Evolutionary conservation across 441 rosid genomes (phyloP).

Genomic region (Mallotus repandus): DNA sequence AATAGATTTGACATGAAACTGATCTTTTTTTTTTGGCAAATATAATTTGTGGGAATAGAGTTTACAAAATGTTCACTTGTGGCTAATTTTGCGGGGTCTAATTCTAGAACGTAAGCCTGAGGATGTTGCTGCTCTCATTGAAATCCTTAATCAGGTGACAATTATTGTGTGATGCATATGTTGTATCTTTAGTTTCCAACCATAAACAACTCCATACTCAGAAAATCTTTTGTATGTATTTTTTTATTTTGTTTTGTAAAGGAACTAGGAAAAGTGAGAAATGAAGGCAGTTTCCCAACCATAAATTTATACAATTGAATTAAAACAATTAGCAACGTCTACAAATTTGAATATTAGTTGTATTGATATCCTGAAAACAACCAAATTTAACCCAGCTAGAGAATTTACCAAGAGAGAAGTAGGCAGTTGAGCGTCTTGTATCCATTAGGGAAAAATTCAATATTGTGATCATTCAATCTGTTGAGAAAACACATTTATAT

Average conservation of each 20-base stretch:
- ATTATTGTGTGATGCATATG: constrained; percentile 4
- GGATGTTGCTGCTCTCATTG: constrained; percentile 76
- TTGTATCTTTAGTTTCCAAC: neutral
- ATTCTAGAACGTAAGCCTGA: constrained; percentile 64
- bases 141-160: constrained; percentile 57
- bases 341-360: neutral
- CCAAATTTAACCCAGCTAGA: neutral
- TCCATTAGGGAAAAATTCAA: neutral
- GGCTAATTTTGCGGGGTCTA: constrained; percentile 52
- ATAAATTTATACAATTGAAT: neutral
- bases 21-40: neutral
- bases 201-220: neutral
- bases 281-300: neutral
- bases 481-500: neutral
- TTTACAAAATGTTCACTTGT: neutral
- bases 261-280: neutral
- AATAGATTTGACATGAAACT: constrained; percentile 11
- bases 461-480: neutral
- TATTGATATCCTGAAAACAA: neutral
- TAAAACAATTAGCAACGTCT: neutral
- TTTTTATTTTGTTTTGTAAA: neutral
- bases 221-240: neutral
- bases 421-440: neutral
- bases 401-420: too few species aligned
- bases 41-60: neutral